These are phyloP conservation scores for Pachyrhizus erosus DNA, from an alignment of 306 rosid genomes.

Conservation along the genomic window DNA sequence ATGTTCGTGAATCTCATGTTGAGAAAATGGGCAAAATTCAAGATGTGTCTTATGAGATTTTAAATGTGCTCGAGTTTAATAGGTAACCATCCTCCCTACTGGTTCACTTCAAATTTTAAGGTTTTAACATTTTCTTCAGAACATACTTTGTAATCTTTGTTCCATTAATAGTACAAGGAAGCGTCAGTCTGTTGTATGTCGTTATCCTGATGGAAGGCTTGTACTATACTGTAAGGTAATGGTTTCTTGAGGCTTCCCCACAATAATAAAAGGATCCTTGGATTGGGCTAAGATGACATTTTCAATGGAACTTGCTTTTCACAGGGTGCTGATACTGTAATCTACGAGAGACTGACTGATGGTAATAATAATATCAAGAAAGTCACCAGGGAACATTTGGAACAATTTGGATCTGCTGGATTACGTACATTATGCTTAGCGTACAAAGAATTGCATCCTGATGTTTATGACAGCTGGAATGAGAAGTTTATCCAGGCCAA, in stretches of 20 bases:
- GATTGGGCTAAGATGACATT: conserved; percentile 49
- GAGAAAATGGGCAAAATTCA: conserved; percentile 78
- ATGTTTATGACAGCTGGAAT: conserved; percentile 88
- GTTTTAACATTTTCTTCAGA: conserved; percentile 21
- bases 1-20: conserved; percentile 91
- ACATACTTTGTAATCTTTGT: conserved; percentile 38
- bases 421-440: conserved; percentile 96
- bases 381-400: conserved; percentile 79
- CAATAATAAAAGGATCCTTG: conserved; percentile 13
- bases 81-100: conserved; percentile 56
- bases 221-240: conserved; percentile 95
- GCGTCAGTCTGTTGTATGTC: conserved; percentile 98
- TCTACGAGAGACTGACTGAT: conserved; percentile 80
- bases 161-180: conserved; percentile 77
- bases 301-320: conserved; percentile 47
- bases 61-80: conserved; percentile 95
- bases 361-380: conserved; percentile 65
- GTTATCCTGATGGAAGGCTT: conserved; percentile 94
- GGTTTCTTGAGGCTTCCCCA: conserved; percentile 40
- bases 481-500: conserved; percentile 94
- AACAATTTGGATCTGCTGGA: conserved; percentile 87
- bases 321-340: conserved; percentile 96
- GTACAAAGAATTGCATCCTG: conserved; percentile 78
- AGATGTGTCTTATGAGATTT: conserved; percentile 85
- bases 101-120: not conserved